A percentile compares a stretch with the other conserved stretches of the same genome.
phyloP scores from a whole-genome alignment of 1,139 yeast genomes.

The Hemisphaericaspora subhashii region DNA sequence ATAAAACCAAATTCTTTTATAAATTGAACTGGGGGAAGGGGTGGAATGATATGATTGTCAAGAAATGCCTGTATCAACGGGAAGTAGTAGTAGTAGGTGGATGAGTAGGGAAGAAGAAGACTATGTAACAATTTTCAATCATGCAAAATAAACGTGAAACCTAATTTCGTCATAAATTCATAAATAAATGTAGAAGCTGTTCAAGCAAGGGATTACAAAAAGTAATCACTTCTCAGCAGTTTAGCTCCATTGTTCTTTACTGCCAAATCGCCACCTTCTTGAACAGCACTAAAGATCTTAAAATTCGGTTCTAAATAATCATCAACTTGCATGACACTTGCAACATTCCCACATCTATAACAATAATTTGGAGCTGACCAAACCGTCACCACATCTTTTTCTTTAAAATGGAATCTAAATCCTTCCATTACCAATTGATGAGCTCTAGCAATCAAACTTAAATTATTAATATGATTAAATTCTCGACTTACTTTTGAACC shows the following conservation, averaged over 20 bases:
- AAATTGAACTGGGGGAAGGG: too few relatives aligned
- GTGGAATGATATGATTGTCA: too few relatives aligned
- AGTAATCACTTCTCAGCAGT: conserved; percentile 82
- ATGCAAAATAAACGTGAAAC: conserved; percentile 2
- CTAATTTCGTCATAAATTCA: conserved; percentile 5
- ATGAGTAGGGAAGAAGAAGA: too few relatives aligned
- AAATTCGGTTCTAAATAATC: conserved; percentile 86
- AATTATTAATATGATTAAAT: conserved; percentile 88
- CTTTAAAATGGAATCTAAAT: conserved; percentile 90
- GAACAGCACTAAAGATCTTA: conserved; percentile 93
- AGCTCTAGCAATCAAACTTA: conserved; percentile 88
- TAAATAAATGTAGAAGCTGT: not conserved
- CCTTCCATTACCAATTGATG: conserved; percentile 99
- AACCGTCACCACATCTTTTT: conserved; percentile 93
- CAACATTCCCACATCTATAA: conserved; percentile 96
- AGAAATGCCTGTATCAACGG: too few relatives aligned
- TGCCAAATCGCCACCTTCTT: conserved; percentile 82
- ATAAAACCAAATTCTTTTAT: not conserved
- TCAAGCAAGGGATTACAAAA: conserved; percentile 43
- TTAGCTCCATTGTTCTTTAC: conserved; percentile 68
- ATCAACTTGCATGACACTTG: conserved; percentile 95
- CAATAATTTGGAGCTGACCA: conserved; percentile 99
- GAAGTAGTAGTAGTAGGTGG: too few relatives aligned
- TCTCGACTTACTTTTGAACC: conserved; percentile 92
- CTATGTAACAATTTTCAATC: too few relatives aligned